phyloP scores from a whole-genome alignment of 495 filamentous ascomycete species.

The Hapsidospora chrysogenum region DNA sequence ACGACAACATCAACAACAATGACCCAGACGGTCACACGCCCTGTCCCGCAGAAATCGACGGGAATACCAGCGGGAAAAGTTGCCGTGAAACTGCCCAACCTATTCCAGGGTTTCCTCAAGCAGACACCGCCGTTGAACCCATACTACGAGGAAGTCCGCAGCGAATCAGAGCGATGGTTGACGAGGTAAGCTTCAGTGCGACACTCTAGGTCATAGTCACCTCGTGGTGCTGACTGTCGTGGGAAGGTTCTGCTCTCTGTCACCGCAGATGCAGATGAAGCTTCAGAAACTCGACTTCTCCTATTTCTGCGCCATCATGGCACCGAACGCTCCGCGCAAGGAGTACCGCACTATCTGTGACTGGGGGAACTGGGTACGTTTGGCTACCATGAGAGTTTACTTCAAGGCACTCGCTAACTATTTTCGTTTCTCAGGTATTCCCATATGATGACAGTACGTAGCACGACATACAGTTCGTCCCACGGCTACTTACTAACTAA shows the following conservation, averaged over 20 bases:
- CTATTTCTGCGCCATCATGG: slow-evolving; percentile 10
- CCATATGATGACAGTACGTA: slow-evolving; percentile 2
- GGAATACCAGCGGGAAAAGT: too few species aligned
- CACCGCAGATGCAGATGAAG: slow-evolving; percentile 5
- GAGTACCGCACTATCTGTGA: slow-evolving; percentile 14
- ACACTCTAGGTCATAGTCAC: too few species aligned
- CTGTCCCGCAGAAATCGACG: too few species aligned
- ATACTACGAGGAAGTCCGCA: slow-evolving; percentile 11
- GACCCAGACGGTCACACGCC: too few species aligned
- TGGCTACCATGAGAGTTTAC: too few species aligned
- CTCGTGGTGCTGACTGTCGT: background rate
- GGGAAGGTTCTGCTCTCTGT: slow-evolving; percentile 2
- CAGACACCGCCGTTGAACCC: slow-evolving; percentile 11
- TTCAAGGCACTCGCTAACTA: too few species aligned
- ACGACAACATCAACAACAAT: too few species aligned
- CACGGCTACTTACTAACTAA: background rate
- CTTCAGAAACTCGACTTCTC: slow-evolving; percentile 8
- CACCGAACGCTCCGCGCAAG: slow-evolving; percentile 8
- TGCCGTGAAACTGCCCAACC: slow-evolving; percentile 13
- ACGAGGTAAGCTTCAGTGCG: background rate
- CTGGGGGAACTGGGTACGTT: slow-evolving; percentile 18
- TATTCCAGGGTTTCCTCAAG: slow-evolving; percentile 17
- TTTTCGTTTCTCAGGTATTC: background rate
- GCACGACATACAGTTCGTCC: too few species aligned
- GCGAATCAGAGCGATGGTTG: background rate